These are phyloP conservation scores for Hippophae tibetana DNA, from an alignment of 306 rosid species.

Conservation along the genomic window DNA sequence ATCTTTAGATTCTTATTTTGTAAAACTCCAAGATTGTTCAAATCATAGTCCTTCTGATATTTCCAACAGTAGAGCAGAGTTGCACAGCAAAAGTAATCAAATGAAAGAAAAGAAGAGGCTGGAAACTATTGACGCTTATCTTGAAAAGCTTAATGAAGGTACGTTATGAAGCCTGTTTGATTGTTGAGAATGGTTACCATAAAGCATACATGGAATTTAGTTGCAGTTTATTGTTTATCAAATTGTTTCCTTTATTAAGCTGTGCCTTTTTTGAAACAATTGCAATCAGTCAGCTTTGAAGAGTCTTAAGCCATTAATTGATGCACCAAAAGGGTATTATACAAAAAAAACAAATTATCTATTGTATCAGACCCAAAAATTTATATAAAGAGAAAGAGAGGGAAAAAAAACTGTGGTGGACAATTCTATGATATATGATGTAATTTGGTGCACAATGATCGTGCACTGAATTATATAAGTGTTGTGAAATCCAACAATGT, in stretches of 20 bases:
- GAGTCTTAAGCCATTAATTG: neutral
- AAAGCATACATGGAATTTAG: no score
- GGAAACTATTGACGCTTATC: slow-evolving; percentile 55
- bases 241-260: no score
- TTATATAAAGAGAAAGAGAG: no score
- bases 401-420: no score
- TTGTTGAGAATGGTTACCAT: no score
- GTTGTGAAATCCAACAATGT: neutral
- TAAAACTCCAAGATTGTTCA: slow-evolving; percentile 36
- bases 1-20: slow-evolving; percentile 54
- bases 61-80: slow-evolving; percentile 25
- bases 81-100: slow-evolving; percentile 17
- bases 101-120: slow-evolving; percentile 33
- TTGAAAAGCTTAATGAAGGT: slow-evolving; percentile 54
- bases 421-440: neutral
- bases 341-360: no score
- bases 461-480: no score
- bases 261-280: no score
- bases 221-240: no score
- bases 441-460: no score
- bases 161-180: neutral
- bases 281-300: neutral
- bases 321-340: no score
- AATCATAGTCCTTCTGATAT: slow-evolving; percentile 16
- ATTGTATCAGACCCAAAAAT: no score